Evolutionary conservation across 2,329 filamentous ascomycete genomes (phyloP).

Genomic region (Sporothrix phasma): DNA sequence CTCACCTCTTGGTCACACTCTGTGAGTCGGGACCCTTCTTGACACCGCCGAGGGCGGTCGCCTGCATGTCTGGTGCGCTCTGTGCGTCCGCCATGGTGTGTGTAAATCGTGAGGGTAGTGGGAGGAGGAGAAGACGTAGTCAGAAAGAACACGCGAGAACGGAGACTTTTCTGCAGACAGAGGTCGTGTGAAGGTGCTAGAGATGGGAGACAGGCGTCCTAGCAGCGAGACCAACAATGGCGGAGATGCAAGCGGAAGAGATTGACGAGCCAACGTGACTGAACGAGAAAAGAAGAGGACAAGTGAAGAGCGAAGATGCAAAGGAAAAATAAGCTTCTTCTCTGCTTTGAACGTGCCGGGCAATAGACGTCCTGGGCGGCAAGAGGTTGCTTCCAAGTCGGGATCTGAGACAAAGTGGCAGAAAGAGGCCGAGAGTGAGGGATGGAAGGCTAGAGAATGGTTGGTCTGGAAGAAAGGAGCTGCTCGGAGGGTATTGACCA

Average conservation of each 20-base stretch:
- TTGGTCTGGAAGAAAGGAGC: neutral
- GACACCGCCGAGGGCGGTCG: constrained; percentile 51
- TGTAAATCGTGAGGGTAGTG: neutral
- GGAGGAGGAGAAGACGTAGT: neutral
- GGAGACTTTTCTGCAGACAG: neutral
- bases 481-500: neutral
- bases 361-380: neutral
- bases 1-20: constrained; percentile 68
- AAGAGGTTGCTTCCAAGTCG: constrained; percentile 1
- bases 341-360: neutral
- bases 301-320: neutral
- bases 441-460: neutral
- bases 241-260: neutral
- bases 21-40: constrained; percentile 55
- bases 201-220: neutral
- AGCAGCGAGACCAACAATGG: neutral
- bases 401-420: constrained; percentile 8
- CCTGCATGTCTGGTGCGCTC: constrained; percentile 53
- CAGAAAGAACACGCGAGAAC: constrained; percentile 4
- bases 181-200: neutral
- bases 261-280: neutral
- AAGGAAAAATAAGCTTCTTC: constrained; percentile 9
- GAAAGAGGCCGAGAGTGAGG: too few relatives aligned
- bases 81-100: constrained; percentile 49
- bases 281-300: neutral